Conservation (phyloP, 306 rosid species). For the Hippophae tibetana region DNA sequence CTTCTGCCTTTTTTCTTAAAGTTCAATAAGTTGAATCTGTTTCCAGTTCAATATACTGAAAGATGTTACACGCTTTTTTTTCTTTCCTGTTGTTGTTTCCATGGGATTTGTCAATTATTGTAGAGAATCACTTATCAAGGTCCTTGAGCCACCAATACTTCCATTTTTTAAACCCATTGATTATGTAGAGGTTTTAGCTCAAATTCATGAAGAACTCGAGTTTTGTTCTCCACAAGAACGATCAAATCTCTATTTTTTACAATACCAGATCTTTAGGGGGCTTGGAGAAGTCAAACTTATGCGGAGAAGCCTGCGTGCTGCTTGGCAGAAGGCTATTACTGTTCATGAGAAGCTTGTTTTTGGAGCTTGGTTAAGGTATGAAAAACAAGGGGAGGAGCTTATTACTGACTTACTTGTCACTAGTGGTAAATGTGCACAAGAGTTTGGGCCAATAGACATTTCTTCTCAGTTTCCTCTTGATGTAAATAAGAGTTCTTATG, state of each 20-base stretch:
- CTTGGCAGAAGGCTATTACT: constrained; percentile 72
- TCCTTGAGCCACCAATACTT: constrained; percentile 63
- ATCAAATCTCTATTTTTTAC: constrained; percentile 68
- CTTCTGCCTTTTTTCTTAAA: constrained; percentile 4
- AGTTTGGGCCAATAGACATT: constrained; percentile 57
- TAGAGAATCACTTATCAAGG: constrained; percentile 88
- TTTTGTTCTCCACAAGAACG: constrained; percentile 56
- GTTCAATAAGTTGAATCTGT: constrained; percentile 1
- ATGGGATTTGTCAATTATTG: constrained; percentile 22
- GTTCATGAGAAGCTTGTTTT: constrained; percentile 69
- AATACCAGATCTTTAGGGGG: constrained; percentile 79
- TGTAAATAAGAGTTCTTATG: constrained; percentile 24
- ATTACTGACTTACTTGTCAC: constrained; percentile 53
- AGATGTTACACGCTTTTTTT: not conserved
- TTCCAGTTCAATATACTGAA: constrained; percentile 2
- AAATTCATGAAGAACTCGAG: constrained; percentile 93
- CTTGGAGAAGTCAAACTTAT: constrained; percentile 73
- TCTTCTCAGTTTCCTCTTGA: constrained; percentile 44
- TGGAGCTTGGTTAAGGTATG: constrained; percentile 93
- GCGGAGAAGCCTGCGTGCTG: constrained; percentile 79
- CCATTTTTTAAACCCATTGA: constrained; percentile 72
- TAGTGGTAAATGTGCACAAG: constrained; percentile 66
- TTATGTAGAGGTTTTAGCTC: constrained; percentile 84
- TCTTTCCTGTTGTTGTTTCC: not conserved
- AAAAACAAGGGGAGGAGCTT: constrained; percentile 72